Percentiles rank a stretch among this genome's conserved stretches.
phyloP scores from a whole-genome alignment of 164 flowering plant species.

The Cinnamomum chago region DNA sequence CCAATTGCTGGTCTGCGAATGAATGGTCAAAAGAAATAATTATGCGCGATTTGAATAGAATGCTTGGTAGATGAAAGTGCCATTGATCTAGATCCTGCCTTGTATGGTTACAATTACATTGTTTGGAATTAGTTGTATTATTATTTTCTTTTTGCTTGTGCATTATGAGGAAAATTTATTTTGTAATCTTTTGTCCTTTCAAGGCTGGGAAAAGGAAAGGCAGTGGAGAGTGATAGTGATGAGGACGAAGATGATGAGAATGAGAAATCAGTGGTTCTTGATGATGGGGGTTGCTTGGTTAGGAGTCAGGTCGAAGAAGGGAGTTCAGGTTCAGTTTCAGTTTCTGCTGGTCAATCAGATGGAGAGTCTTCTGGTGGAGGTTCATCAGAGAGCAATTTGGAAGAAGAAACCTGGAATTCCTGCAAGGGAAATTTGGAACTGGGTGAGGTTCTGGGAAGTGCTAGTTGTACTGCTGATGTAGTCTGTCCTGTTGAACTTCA shows the following conservation, averaged over 20 bases:
- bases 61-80: not conserved
- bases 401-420: conserved; percentile 41
- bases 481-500: conserved; percentile 9
- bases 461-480: conserved; percentile 10
- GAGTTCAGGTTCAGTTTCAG: conserved; percentile 46
- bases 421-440: conserved; percentile 10
- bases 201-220: conserved; percentile 71
- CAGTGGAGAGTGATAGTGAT: conserved; percentile 55
- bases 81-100: not conserved
- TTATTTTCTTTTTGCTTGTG: not conserved
- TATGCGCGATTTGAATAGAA: not conserved
- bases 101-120: not conserved
- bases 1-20: no score
- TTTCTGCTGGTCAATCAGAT: conserved; percentile 22
- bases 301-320: conserved; percentile 43
- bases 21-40: no score
- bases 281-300: conserved; percentile 33
- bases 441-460: conserved; percentile 19
- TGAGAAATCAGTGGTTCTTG: conserved; percentile 50
- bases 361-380: conserved; percentile 37
- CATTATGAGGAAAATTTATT: conserved; percentile 2
- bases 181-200: conserved; percentile 4
- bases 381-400: conserved; percentile 45
- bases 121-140: not conserved
- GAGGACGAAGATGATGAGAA: conserved; percentile 30